Conservation (phyloP, 495 filamentous ascomycete species). For the Echria macrotheca region DNA sequence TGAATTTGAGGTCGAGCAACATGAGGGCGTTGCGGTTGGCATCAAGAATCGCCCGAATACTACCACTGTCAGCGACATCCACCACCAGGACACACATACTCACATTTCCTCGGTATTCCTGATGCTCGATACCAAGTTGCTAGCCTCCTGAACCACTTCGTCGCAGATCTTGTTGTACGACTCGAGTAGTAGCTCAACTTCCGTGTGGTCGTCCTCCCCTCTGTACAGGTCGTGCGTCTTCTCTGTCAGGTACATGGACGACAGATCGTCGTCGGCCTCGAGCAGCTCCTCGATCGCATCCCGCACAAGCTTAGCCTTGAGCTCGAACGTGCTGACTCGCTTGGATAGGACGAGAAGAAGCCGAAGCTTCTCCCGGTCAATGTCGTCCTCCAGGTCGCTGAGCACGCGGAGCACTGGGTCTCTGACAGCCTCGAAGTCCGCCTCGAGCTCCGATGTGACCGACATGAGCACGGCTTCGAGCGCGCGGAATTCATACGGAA, state of each 20-base stretch:
- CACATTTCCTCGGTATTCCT: slow-evolving; percentile 98
- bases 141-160: slow-evolving; percentile 92
- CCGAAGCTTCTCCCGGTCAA: slow-evolving; percentile 88
- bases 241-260: slow-evolving; percentile 91
- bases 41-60: slow-evolving; percentile 94
- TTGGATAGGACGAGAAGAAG: slow-evolving; percentile 90
- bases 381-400: slow-evolving; percentile 89
- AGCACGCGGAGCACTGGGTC: slow-evolving; percentile 88
- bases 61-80: slow-evolving; percentile 27
- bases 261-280: slow-evolving; percentile 95
- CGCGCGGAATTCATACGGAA: slow-evolving; percentile 69
- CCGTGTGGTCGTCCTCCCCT: slow-evolving; percentile 84
- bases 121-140: slow-evolving; percentile 90
- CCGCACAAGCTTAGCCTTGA: slow-evolving; percentile 88
- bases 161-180: slow-evolving; percentile 97
- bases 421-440: slow-evolving; percentile 86
- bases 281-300: slow-evolving; percentile 94
- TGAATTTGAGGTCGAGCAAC: slow-evolving; percentile 95
- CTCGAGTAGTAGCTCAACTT: slow-evolving; percentile 94
- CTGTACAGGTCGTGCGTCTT: slow-evolving; percentile 68
- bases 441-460: slow-evolving; percentile 81
- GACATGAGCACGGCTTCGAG: slow-evolving; percentile 77
- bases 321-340: slow-evolving; percentile 92
- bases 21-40: slow-evolving; percentile 98
- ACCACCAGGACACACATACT: slow-evolving; percentile 22